Evolutionary conservation across 495 filamentous ascomycete genomes (phyloP), one percentile per base, ranked within the genome.

Genomic region (Penicillium chermesinum): DNA sequence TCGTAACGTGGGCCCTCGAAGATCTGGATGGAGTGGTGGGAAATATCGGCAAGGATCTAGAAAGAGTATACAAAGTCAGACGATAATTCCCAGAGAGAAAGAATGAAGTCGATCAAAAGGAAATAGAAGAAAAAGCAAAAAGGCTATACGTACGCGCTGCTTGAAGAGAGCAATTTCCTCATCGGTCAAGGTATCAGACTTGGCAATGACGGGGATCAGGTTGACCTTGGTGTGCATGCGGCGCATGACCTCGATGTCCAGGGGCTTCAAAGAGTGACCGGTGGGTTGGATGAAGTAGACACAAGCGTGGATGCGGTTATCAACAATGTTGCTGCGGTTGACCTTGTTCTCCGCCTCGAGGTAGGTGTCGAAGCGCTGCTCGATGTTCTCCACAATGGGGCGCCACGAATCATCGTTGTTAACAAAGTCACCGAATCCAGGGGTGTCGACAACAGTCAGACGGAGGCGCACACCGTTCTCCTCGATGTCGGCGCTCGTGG

Each of bases 221-320:
- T 98, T 98, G 81, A 98, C 93, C 81, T 97, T 98, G 82, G 93
- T 97, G 75, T 98, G 93, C 39, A 98, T 78, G 61, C 94, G 84
- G 70, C 89, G 87, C 93, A 98, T 98, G 53, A 98, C 93, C 75
- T 98, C 93, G 54, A 97, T 96, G 63, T 98, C 93, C 56, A 98
- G 74, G 43, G 94, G 94, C 86, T 98, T 98, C 62, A 98, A 77
- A n/a, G 94, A 93, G 78, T 98, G 93, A 43, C 93, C 93, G 34
- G 93, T 98, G 46, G 93, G 93, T 73, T 98, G 93, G 59, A 98
- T 95, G 76, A 98, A 98, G 81, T 95, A 98, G 41, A 98, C 93
- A 61, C 93, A 96, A 19, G 93, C 91, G 61, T 98, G 93, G 49
- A 98, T 89, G 59, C 93, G 87, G 80, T 96, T 97, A 72, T 98